Base-by-base conservation (phyloP, 1,284 basidiomycete species). In the Cryptococcus sp. region DNA sequence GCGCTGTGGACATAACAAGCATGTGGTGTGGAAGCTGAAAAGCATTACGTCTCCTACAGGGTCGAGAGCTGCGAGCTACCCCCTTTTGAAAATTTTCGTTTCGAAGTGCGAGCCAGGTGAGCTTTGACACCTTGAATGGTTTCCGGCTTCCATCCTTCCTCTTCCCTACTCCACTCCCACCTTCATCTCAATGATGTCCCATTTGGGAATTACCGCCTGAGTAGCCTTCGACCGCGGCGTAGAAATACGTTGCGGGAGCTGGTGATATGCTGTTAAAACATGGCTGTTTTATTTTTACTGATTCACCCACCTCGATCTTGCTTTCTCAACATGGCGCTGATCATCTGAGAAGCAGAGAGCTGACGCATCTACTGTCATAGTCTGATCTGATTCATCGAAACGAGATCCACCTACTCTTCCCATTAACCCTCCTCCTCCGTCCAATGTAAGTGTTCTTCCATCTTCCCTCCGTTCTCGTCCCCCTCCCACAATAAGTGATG, bases 201-300 rank as follows among this genome's bases (percentile, higher is more conserved):
- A 66, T 67, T 56, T 71, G 72, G 70, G 73, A 75, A 76, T 76
- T 76, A 76, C 74, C 74, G 74, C 71, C 74, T 73, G 72, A 76
- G 71, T 60, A 60, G 50, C 52, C 53, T 60, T 60, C 56, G 46
- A 57, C 49, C 52, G 21, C 55, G 57, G 62, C 63, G 68, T 72
- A 61, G 59, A 49, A 49, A 61, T 61, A 61, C 59, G 55, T 43
- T 50, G 24, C 49, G 39, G 63, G 38, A 48, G 59, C 57, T 52
- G 65, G 64, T 56, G 53, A 63, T 48, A 39, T 76, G 74, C 63
- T 68, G 74, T 66, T 62, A 64, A 72, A 75, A 76, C 74, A 76
- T 76, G 74, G 74, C 74, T 76, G 74, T 76, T 75, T 75, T 76
- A 76, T 64, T 68, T 66, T 58, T 72, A 66, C 74, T 76, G 74